Percentiles rank a stretch among this genome's conserved stretches.
phyloP scores from a whole-genome alignment of 2,329 filamentous ascomycete species.

The Aphanocladium album region DNA sequence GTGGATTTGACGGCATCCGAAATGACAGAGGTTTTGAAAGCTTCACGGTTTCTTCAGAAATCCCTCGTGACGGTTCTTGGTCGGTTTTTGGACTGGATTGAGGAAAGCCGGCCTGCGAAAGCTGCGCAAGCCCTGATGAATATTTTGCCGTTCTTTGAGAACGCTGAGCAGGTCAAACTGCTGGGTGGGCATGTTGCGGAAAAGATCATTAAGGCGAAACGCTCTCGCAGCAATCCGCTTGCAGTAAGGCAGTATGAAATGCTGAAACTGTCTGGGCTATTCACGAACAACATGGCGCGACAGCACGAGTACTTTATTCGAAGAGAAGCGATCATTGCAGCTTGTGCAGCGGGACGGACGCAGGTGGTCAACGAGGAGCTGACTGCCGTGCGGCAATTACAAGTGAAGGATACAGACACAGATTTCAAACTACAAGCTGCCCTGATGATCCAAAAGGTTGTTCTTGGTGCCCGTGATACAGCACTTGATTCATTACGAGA shows the following conservation, averaged over 20 bases:
- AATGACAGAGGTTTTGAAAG: not conserved
- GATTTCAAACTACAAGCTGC: constrained; percentile 8
- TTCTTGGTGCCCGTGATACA: not conserved
- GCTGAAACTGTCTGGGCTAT: not conserved
- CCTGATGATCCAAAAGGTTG: not conserved
- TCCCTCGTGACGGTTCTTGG: not conserved
- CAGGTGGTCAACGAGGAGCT: not conserved
- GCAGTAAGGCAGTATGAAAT: not conserved
- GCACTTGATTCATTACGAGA: not conserved
- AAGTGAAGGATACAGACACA: not conserved
- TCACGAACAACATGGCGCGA: not conserved
- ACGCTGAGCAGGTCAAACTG: not conserved
- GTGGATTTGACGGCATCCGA: not conserved
- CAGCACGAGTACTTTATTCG: not conserved
- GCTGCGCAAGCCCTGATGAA: not conserved
- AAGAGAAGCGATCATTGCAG: constrained; percentile 2
- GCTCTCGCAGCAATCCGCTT: not conserved
- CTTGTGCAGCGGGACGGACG: not conserved
- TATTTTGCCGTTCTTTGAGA: not conserved
- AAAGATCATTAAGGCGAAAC: not conserved
- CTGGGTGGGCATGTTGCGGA: not conserved
- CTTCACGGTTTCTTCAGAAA: not conserved
- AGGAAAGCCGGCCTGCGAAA: not conserved
- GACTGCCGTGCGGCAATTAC: not conserved
- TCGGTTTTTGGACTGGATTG: constrained; percentile 1